Evolutionary conservation across 2,329 filamentous ascomycete species (phyloP), one percentile per base, ranked within the genome.

Genomic region (Coniella vitis): DNA sequence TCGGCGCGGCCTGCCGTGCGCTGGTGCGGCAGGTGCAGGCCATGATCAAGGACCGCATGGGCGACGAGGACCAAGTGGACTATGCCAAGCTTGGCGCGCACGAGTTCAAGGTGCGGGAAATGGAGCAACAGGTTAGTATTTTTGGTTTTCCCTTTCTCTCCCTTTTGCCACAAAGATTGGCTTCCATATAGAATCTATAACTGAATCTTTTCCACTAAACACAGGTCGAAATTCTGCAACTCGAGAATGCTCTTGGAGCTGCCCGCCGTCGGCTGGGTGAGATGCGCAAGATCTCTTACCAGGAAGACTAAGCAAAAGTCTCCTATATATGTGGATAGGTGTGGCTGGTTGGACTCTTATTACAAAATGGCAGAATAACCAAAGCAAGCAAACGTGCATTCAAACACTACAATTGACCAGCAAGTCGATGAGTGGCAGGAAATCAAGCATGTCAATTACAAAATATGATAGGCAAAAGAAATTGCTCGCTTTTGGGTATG

Each of bases 71-170:
- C 47, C 74, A 79, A 44, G 82, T 94, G 19, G 93, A 98, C 66
- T 98, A 97, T 68, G 75, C 78, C 38, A 87, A 90, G 71, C 73
- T 98, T 40, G 90, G 87, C 54, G 83, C 86, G 29, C 91, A 96
- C 68, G 93, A 98, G 71, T 97, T 98, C 76, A 98, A 98, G 78
- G 90, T 96, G 45, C 80, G 86, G 60, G 90, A 98, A 72, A 98
- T 98, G 93, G 93, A 98, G 72, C 93, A 98, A 65, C 93, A 98
- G 87, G 90, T 95, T 76, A 60, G 78, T 76, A 29, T 35, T n/a
- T n/a, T 7, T 29, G 25, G 25, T 10, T 29, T 29, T 29, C 25
- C n/a, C n/a, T n/a, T n/a, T n/a, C n/a, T n/a, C n/a, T n/a, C n/a
- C n/a, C n/a, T n/a, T n/a, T n/a, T n/a, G n/a, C n/a, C n/a, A n/a